Evolutionary conservation across 805 yeast genomes (phyloP).

Genomic region (Saccharomycopsis babjevae): DNA sequence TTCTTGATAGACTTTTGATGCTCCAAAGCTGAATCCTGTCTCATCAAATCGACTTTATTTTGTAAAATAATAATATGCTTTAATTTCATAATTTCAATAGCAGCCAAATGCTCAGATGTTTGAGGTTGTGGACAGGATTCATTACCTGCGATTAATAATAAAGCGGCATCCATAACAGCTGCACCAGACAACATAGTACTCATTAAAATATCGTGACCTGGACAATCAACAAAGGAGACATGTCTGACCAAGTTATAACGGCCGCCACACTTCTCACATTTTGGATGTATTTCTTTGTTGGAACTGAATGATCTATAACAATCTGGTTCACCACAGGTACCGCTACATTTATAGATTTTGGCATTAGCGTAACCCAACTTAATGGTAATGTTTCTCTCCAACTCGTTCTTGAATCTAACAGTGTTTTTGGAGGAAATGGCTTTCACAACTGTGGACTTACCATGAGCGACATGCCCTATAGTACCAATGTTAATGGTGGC

Average conservation of each 20-base stretch:
- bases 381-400: constrained; percentile 97
- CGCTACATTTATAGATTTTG: constrained; percentile 88
- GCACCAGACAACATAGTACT: constrained; percentile 99
- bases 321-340: constrained; percentile 84
- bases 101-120: constrained; percentile 98
- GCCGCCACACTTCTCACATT: constrained; percentile 80
- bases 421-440: constrained; percentile 99
- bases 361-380: constrained; percentile 99
- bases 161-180: constrained; percentile 99
- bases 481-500: constrained; percentile 98
- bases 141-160: constrained; percentile 91
- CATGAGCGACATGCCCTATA: constrained; percentile 94
- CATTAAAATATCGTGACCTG: constrained; percentile 99
- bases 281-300: constrained; percentile 90
- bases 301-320: constrained; percentile 92
- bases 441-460: constrained; percentile 86
- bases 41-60: constrained; percentile 97
- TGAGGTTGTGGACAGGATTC: constrained; percentile 99
- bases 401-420: constrained; percentile 96
- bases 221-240: constrained; percentile 98
- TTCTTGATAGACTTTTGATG: constrained; percentile 88
- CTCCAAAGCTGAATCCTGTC: constrained; percentile 91
- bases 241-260: constrained; percentile 88
- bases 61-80: constrained; percentile 93
- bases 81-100: constrained; percentile 97